Percentiles rank a stretch among this genome's conserved stretches.
Conservation (phyloP, 2,329 filamentous ascomycete genomes). For the Paramyrothecium sp. region DNA sequence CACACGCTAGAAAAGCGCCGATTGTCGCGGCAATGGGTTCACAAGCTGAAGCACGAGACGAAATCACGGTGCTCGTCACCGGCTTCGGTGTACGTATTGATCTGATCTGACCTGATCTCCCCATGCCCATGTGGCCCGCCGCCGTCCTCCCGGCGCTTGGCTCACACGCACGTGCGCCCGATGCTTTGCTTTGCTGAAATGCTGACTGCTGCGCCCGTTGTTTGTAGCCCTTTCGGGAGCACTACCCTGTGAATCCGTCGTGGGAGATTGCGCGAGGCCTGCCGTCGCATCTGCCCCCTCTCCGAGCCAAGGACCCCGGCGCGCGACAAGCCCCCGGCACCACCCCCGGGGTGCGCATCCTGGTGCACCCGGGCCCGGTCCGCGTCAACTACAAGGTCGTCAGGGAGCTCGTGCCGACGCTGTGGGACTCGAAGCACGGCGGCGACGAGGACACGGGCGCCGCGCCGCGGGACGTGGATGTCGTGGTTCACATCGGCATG, state of each 20-base stretch:
- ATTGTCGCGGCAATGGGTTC: constrained; percentile 28
- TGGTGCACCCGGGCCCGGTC: constrained; percentile 65
- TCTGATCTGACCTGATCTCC: constrained; percentile 1
- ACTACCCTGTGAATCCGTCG: constrained; percentile 74
- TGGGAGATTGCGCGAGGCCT: constrained; percentile 73
- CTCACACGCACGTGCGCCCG: too few species aligned
- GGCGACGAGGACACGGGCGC: background rate
- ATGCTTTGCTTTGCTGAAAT: too few species aligned
- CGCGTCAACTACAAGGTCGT: constrained; percentile 71
- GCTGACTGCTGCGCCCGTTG: background rate
- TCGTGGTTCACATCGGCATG: constrained; percentile 79
- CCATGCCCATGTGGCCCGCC: too few species aligned
- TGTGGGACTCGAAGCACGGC: constrained; percentile 49
- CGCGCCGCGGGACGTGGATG: constrained; percentile 48
- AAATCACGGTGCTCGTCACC: constrained; percentile 59
- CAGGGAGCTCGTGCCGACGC: constrained; percentile 57
- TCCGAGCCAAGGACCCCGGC: constrained; percentile 38
- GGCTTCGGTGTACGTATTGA: constrained; percentile 55
- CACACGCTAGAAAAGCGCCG: background rate
- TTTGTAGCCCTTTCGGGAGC: constrained; percentile 69
- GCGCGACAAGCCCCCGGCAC: constrained; percentile 23
- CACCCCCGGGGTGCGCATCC: constrained; percentile 54
- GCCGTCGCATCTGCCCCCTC: constrained; percentile 60
- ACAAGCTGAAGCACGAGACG: constrained; percentile 36
- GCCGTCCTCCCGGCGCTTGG: too few species aligned